A percentile compares a stretch with the other conserved stretches of the same genome.
These are phyloP conservation scores for Sporisorium sorghi DNA, from an alignment of 1,284 basidiomycete species.

Conservation along the genomic window DNA sequence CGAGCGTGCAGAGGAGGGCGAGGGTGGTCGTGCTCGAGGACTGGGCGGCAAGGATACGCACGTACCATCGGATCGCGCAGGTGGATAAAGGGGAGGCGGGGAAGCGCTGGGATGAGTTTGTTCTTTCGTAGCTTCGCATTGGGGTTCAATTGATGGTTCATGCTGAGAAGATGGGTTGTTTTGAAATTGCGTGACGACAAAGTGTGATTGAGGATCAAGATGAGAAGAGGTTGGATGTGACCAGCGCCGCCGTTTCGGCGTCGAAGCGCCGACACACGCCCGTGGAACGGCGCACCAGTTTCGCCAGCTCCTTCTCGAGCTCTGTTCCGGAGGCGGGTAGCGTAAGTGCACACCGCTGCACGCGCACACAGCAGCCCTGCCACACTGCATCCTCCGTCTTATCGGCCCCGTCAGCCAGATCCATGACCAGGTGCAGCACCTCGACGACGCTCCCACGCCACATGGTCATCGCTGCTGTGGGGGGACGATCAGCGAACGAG, in stretches of 20 bases:
- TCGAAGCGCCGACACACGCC: constrained; percentile 25
- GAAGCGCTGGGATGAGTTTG: constrained; percentile 34
- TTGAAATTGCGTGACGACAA: background rate
- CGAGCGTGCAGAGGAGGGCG: constrained; percentile 38
- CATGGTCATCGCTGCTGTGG: background rate
- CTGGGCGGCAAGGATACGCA: constrained; percentile 87
- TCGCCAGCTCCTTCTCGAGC: constrained; percentile 4
- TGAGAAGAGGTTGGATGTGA: constrained; percentile 21
- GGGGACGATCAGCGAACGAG: constrained; percentile 7
- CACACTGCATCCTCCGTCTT: background rate
- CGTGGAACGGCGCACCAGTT: constrained; percentile 15
- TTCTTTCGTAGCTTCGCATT: constrained; percentile 22
- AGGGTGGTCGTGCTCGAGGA: constrained; percentile 70
- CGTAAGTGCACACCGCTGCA: constrained; percentile 15
- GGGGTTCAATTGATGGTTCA: no score
- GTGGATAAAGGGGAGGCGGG: background rate
- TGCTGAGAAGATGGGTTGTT: background rate
- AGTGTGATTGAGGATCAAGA: background rate
- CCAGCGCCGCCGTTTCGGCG: constrained; percentile 13
- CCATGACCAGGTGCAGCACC: constrained; percentile 3
- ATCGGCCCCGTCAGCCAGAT: constrained; percentile 2
- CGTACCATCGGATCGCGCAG: constrained; percentile 83
- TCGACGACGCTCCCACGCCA: constrained; percentile 3
- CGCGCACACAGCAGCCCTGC: constrained; percentile 7
- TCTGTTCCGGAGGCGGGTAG: constrained; percentile 1